Evolutionary conservation across 2,329 filamentous ascomycete genomes (phyloP).

Genomic region (Monosporascus sp.): DNA sequence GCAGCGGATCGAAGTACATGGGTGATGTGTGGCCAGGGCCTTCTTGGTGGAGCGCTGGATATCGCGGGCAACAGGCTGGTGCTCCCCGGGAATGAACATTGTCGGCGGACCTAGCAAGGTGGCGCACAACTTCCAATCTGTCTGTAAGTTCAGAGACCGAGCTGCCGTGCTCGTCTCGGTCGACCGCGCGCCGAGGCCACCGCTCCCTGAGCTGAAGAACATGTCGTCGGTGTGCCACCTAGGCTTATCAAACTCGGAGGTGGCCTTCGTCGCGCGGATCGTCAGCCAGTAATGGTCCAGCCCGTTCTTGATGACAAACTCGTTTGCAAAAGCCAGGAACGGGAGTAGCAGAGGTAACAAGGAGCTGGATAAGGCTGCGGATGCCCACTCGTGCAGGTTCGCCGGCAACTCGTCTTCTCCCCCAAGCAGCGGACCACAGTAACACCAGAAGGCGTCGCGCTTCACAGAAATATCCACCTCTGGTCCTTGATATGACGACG

Average conservation of each 20-base stretch:
- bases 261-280: slow-evolving; percentile 39
- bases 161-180: background rate
- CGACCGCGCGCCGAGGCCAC: slow-evolving; percentile 9
- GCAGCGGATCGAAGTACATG: slow-evolving; percentile 38
- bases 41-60: slow-evolving; percentile 26
- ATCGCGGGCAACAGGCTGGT: slow-evolving; percentile 27
- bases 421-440: slow-evolving; percentile 36
- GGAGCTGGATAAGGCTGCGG: slow-evolving; percentile 28
- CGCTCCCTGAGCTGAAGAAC: slow-evolving; percentile 30
- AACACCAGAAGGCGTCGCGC: slow-evolving; percentile 36
- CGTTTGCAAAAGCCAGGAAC: slow-evolving; percentile 34
- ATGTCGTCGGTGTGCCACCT: slow-evolving; percentile 47
- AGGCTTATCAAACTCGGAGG: slow-evolving; percentile 36
- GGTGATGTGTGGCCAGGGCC: slow-evolving; percentile 26
- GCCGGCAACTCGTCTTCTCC: slow-evolving; percentile 24
- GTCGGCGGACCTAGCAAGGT: slow-evolving; percentile 42
- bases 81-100: slow-evolving; percentile 33
- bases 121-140: slow-evolving; percentile 45
- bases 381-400: slow-evolving; percentile 34
- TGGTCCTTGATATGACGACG: background rate
- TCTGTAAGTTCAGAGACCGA: slow-evolving; percentile 18
- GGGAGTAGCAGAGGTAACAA: slow-evolving; percentile 31
- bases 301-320: slow-evolving; percentile 29
- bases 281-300: slow-evolving; percentile 42
- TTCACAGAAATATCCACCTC: slow-evolving; percentile 16